Percentiles rank a stretch among this genome's conserved stretches.
Evolutionary conservation across 192 early-diverging fungal genomes (phyloP).

Genomic region (Phlyctochytrium arcticum): DNA sequence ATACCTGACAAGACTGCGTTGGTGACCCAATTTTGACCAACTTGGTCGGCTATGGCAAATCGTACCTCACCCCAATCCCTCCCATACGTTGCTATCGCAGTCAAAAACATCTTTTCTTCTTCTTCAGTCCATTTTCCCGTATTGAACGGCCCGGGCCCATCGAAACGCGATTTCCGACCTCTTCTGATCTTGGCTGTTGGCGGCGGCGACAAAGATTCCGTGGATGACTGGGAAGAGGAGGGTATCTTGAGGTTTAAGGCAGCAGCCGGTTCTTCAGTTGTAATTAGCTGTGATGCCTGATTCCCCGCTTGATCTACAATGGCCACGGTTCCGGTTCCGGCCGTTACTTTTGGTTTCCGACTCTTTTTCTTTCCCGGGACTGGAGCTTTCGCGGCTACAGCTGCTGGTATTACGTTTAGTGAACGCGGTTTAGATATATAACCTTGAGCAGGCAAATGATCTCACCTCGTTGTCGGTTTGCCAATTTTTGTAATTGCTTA

Average conservation of each 20-base stretch:
- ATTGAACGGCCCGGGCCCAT: too few species aligned
- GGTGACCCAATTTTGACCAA: neutral
- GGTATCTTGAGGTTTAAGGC: neutral
- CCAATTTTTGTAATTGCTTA: neutral
- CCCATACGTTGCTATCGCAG: conserved; percentile 76
- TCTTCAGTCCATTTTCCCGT: conserved; percentile 74
- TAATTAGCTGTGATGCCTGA: neutral
- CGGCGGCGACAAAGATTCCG: neutral
- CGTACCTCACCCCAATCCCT: conserved; percentile 75
- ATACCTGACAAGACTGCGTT: conserved; percentile 39
- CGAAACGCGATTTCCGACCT: conserved; percentile 35
- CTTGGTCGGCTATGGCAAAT: neutral
- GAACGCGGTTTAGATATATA: neutral
- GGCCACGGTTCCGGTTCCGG: too few species aligned
- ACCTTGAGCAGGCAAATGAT: neutral
- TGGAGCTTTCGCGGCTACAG: too few species aligned
- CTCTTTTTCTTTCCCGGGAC: too few species aligned
- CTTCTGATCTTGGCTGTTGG: neutral
- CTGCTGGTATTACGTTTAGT: too few species aligned
- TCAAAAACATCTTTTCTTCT: conserved; percentile 70
- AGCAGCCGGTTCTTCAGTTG: neutral
- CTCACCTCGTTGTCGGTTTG: neutral
- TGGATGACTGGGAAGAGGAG: neutral
- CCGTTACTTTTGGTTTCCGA: too few species aligned
- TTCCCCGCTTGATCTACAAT: neutral